Evolutionary conservation across 805 yeast species (phyloP), one percentile per base, ranked within the genome.

Genomic region (Zygotorulaspora florentina): DNA sequence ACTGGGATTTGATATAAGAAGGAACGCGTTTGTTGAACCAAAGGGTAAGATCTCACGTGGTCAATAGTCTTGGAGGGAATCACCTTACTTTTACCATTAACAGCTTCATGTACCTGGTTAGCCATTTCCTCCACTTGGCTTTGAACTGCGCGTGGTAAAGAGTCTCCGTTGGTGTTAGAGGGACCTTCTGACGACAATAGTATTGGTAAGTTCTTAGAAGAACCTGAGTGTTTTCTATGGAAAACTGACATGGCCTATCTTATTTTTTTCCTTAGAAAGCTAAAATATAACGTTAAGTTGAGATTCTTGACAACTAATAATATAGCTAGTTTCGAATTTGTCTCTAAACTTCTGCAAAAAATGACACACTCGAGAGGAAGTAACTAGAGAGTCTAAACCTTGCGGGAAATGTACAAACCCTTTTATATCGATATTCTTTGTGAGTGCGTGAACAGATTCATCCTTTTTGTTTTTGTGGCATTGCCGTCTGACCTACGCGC

Each of bases 41-140:
- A 57, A 2, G 84, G 82, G 50, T 76, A 79, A 5, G 67, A 57
- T 47, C 67, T 66, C 28, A 79, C 52, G 55, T 75, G 82, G 2
- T 68, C 56, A 47, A 69, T 59, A 8, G 71, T 61, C 43, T 64
- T 71, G 10, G 64, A 36, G 9, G 53, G 53, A 28, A 49, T 46
- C 8, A 41, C 31, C 15, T 20, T 26, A 9, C 38, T 37, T 8
- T 25, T 35, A 8, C 35, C 41, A 12, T 44, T 40, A 20, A 25
- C 37, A 4, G 12, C 40, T 3, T 23, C 33, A 17, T 33, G 39
- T 3, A 39, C 31, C 20, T 45, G 45, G 12, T 46, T 49, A 3
- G 40, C 40, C 10, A 35, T 35, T 26, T 41, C 40, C 18, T 38
- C 45, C 11, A 46, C 44, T n/a, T 43, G 42, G 8, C 26, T 31